These are phyloP conservation scores for Plasmopara muralis DNA, from an alignment of 352 stramenopile species.

Conservation along the genomic window DNA sequence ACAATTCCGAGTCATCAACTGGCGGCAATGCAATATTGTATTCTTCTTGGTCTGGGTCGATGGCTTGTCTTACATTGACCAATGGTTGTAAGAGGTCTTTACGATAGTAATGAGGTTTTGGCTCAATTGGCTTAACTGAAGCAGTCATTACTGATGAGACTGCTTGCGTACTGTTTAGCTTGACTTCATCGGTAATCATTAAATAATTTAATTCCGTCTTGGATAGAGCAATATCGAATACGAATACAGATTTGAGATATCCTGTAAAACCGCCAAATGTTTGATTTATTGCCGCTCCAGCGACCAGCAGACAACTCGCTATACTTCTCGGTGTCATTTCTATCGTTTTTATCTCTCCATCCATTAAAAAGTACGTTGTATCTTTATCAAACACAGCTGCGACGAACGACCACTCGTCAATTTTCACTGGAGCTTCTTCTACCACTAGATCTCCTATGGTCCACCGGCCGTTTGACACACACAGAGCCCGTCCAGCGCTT, in stretches of 20 bases:
- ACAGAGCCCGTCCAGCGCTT: constrained; percentile 30
- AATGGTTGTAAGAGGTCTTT: constrained; percentile 18
- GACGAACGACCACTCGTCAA: constrained; percentile 38
- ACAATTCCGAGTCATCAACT: constrained; percentile 8
- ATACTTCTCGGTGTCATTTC: constrained; percentile 15
- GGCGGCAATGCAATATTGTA: constrained; percentile 24
- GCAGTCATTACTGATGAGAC: neutral
- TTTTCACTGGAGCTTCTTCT: constrained; percentile 2
- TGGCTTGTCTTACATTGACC: constrained; percentile 10
- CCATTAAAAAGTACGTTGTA: constrained; percentile 13
- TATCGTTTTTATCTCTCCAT: constrained; percentile 23
- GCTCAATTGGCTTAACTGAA: neutral
- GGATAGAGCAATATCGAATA: constrained; percentile 34
- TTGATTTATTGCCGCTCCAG: constrained; percentile 4
- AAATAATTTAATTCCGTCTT: constrained; percentile 35
- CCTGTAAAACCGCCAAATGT: constrained; percentile 27
- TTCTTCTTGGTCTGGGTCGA: constrained; percentile 30
- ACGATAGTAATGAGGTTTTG: constrained; percentile 20
- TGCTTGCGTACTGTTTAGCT: neutral
- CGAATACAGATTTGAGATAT: constrained; percentile 36
- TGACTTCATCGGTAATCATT: constrained; percentile 17
- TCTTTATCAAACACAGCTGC: constrained; percentile 29
- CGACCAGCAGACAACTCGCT: constrained; percentile 17
- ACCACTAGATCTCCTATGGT: constrained; percentile 11
- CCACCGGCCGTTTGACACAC: constrained; percentile 31